Percentiles rank a stretch among this genome's conserved stretches.
These are phyloP conservation scores for Chenopodium quinoa DNA, from an alignment of 148 eudicot species.

Conservation along the genomic window DNA sequence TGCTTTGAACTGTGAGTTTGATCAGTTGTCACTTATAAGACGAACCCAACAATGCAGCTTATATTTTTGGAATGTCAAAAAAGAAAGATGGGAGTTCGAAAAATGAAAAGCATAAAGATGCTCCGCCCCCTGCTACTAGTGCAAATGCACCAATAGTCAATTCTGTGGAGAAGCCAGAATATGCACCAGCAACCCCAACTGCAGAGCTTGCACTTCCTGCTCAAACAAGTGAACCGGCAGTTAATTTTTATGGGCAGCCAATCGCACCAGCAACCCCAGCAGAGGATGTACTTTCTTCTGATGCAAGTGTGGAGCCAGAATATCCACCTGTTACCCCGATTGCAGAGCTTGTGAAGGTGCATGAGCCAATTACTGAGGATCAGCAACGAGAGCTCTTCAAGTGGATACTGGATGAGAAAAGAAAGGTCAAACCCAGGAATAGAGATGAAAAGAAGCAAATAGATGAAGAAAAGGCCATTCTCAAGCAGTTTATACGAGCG, in stretches of 20 bases:
- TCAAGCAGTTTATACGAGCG: slow-evolving; percentile 54
- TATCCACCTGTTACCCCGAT: slow-evolving; percentile 32
- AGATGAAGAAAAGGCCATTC: slow-evolving; percentile 65
- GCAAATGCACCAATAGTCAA: slow-evolving; percentile 13
- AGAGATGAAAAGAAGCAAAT: slow-evolving; percentile 51
- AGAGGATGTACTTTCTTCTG: slow-evolving; percentile 23
- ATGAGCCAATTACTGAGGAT: slow-evolving; percentile 54
- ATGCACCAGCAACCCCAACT: slow-evolving; percentile 33
- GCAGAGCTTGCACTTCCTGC: slow-evolving; percentile 30
- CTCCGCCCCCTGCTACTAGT: slow-evolving; percentile 31
- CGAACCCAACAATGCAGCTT: slow-evolving; percentile 41
- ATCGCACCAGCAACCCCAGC: slow-evolving; percentile 33
- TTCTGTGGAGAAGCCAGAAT: slow-evolving; percentile 38
- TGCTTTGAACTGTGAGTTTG: too few relatives aligned
- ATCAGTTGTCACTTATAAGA: background rate
- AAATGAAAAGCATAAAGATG: slow-evolving; percentile 31
- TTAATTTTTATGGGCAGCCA: slow-evolving; percentile 34
- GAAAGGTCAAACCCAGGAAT: slow-evolving; percentile 50
- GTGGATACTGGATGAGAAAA: slow-evolving; percentile 76
- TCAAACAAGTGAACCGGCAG: slow-evolving; percentile 16
- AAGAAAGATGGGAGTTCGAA: slow-evolving; percentile 42
- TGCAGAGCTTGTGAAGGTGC: slow-evolving; percentile 41
- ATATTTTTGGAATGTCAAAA: slow-evolving; percentile 39
- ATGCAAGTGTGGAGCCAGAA: slow-evolving; percentile 34
- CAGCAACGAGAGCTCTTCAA: slow-evolving; percentile 64